Evolutionary conservation across 257 asterid species (phyloP).

Genomic region (Solanum boliviense): DNA sequence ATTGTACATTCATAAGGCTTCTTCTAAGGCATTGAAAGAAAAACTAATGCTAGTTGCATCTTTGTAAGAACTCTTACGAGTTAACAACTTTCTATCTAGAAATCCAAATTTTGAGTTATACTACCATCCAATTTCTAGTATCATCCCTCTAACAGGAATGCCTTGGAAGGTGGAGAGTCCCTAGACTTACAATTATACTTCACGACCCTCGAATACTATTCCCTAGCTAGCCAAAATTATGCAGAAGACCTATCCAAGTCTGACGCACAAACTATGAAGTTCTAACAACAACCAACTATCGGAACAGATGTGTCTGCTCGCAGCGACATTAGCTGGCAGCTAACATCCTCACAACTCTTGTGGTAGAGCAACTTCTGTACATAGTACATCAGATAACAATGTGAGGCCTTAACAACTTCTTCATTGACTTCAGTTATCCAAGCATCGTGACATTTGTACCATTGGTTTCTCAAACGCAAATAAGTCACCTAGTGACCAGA

Average conservation of each 20-base stretch:
- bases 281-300: conserved; percentile 61
- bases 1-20: neutral
- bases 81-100: neutral
- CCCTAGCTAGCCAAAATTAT: neutral
- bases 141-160: neutral
- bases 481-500: conserved; percentile 78
- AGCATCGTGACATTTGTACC: conserved; percentile 85
- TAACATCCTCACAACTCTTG: conserved; percentile 46
- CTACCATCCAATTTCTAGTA: neutral
- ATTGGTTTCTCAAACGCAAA: conserved; percentile 52
- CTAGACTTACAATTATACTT: neutral
- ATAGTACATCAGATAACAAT: conserved; percentile 75
- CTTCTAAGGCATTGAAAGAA: neutral
- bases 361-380: conserved; percentile 75
- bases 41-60: neutral
- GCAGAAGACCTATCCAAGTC: neutral
- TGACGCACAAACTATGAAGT: neutral
- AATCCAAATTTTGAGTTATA: neutral
- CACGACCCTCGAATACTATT: neutral
- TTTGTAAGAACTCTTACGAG: neutral
- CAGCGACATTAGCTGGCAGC: conserved; percentile 42
- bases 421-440: conserved; percentile 73
- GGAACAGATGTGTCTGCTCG: conserved; percentile 36
- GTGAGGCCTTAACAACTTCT: conserved; percentile 56
- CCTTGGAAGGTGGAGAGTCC: neutral